Percentiles rank a stretch among this genome's conserved stretches.
Evolutionary conservation across 306 rosid genomes (phyloP).

Genomic region (Hippophae rhamnoides): DNA sequence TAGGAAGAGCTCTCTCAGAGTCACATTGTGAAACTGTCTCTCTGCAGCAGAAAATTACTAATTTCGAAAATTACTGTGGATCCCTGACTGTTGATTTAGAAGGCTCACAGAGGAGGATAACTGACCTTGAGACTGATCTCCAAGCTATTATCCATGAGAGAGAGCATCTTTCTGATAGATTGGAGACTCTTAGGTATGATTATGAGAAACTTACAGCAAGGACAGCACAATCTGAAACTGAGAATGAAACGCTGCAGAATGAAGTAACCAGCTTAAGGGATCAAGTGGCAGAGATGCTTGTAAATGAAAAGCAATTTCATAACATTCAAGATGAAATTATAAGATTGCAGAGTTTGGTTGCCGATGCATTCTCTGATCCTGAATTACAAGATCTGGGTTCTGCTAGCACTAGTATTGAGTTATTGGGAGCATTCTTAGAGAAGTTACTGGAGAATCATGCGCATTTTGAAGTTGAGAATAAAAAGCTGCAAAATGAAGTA

Average conservation of each 20-base stretch:
- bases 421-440: conserved; percentile 43
- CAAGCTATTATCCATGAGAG: conserved; percentile 41
- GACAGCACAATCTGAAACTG: conserved; percentile 39
- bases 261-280: conserved; percentile 46
- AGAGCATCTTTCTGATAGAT: conserved; percentile 49
- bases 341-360: conserved; percentile 36
- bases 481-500: conserved; percentile 43
- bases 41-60: conserved; percentile 63
- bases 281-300: conserved; percentile 23
- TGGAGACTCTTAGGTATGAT: conserved; percentile 38
- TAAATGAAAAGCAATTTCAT: conserved; percentile 28
- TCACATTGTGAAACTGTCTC: conserved; percentile 53
- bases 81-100: conserved; percentile 67
- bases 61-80: conserved; percentile 58
- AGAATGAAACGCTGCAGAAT: conserved; percentile 41
- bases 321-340: conserved; percentile 44
- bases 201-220: conserved; percentile 38
- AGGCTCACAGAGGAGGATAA: conserved; percentile 47
- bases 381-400: too few species aligned
- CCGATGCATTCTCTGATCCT: neutral
- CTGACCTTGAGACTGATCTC: conserved; percentile 51
- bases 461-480: conserved; percentile 54
- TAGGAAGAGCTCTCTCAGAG: conserved; percentile 56
- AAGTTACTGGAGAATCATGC: conserved; percentile 27
- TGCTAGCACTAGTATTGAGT: neutral